Conservation (phyloP, 345 rosid genomes). For the Crucihimalaya himalaica region DNA sequence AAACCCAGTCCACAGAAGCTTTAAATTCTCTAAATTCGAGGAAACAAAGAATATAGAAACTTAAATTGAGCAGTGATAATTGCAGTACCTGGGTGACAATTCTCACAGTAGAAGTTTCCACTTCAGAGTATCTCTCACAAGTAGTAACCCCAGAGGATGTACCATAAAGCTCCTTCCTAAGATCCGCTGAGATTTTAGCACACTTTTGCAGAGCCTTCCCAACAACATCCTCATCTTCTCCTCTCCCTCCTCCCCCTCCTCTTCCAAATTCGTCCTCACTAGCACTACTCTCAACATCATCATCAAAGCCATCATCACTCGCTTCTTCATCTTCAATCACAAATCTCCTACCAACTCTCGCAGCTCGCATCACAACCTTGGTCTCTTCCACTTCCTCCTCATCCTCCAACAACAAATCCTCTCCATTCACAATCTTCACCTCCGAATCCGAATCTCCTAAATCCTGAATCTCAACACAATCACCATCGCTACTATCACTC, state of each 20-base stretch:
- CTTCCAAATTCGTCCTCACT: slow-evolving; percentile 50
- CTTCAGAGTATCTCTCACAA: slow-evolving; percentile 80
- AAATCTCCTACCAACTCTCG: slow-evolving; percentile 66
- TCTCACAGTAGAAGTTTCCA: slow-evolving; percentile 74
- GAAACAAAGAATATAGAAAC: neutral
- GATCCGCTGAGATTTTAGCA: slow-evolving; percentile 74
- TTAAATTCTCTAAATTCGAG: neutral
- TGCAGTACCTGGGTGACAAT: slow-evolving; percentile 80
- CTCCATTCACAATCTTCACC: slow-evolving; percentile 33
- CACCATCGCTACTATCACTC: slow-evolving; percentile 42
- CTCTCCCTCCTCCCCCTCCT: slow-evolving; percentile 20
- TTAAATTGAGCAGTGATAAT: neutral
- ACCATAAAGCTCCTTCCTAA: slow-evolving; percentile 79
- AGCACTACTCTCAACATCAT: slow-evolving; percentile 51
- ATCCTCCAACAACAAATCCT: slow-evolving; percentile 41
- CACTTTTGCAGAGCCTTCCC: slow-evolving; percentile 90
- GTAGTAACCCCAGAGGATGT: slow-evolving; percentile 50
- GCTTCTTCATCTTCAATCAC: slow-evolving; percentile 76
- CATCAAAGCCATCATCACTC: slow-evolving; percentile 43
- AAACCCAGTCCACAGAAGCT: neutral
- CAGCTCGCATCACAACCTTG: slow-evolving; percentile 36
- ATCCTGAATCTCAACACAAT: slow-evolving; percentile 50
- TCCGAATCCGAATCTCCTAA: slow-evolving; percentile 41
- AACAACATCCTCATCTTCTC: slow-evolving; percentile 71
- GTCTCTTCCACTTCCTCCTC: slow-evolving; percentile 46